phyloP scores from a whole-genome alignment of 225 moss, liverwort and hornwort genomes.

The Antitrichia curtipendula region DNA sequence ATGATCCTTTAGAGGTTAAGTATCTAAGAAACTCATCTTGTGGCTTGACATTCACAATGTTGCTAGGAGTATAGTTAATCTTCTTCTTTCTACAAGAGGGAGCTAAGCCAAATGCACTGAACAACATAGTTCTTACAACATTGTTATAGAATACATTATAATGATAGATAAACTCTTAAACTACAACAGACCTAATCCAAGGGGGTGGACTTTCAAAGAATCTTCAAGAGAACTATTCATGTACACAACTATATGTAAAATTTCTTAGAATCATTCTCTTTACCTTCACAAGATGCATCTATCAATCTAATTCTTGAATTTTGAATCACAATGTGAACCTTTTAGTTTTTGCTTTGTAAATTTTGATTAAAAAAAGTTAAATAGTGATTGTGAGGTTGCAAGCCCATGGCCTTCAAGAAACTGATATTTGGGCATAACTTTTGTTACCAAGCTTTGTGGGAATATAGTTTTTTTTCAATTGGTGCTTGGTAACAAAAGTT shows the following conservation, averaged over 20 bases:
- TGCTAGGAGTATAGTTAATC: background rate
- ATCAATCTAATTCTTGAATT: background rate
- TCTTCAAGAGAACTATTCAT: too few relatives aligned
- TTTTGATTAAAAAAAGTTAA: too few relatives aligned
- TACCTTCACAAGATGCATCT: background rate
- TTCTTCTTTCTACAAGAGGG: background rate
- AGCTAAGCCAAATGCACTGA: background rate
- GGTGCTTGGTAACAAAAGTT: too few relatives aligned
- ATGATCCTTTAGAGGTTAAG: too few relatives aligned
- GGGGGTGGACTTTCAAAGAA: accelerated
- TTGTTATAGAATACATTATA: background rate
- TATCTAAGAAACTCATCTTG: background rate
- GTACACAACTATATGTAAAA: background rate
- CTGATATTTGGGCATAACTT: too few relatives aligned
- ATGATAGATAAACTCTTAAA: background rate
- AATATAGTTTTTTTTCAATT: too few relatives aligned
- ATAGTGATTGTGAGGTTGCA: background rate
- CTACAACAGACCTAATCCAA: accelerated
- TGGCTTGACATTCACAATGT: background rate
- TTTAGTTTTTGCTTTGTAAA: background rate
- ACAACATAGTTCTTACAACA: background rate
- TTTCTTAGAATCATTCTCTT: background rate
- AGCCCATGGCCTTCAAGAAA: accelerated
- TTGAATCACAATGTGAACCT: background rate
- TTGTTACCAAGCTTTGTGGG: too few relatives aligned